Conservation (phyloP, 139 green algal species). For the Bryopsis sp. region DNA sequence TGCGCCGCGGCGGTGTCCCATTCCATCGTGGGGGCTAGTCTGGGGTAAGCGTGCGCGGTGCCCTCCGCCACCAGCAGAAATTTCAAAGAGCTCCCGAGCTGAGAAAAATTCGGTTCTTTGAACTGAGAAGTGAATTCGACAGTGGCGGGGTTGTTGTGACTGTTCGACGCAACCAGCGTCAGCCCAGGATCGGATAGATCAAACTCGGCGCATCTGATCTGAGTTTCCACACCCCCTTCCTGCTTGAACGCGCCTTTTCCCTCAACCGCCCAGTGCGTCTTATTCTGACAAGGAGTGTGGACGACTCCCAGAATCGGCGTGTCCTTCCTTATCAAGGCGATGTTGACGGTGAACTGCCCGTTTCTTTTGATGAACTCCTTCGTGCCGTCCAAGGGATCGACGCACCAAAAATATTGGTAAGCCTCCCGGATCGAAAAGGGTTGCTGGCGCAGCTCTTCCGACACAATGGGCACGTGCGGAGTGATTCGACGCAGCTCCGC, state of each 20-base stretch:
- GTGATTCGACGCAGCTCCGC: slow-evolving; percentile 34
- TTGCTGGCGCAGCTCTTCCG: slow-evolving; percentile 65
- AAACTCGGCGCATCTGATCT: slow-evolving; percentile 23
- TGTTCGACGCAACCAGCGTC: slow-evolving; percentile 39
- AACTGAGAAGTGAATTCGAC: slow-evolving; percentile 63
- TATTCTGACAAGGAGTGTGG: slow-evolving; percentile 50
- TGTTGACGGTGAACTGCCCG: slow-evolving; percentile 84
- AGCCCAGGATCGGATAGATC: slow-evolving; percentile 22
- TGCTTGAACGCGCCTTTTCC: slow-evolving; percentile 61
- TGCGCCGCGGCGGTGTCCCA: slow-evolving; percentile 83
- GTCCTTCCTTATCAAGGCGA: slow-evolving; percentile 49
- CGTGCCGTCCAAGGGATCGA: slow-evolving; percentile 83
- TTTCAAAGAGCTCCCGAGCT: slow-evolving; percentile 73
- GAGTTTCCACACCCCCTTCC: slow-evolving; percentile 15
- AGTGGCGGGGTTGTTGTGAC: slow-evolving; percentile 51
- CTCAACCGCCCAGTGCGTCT: slow-evolving; percentile 53
- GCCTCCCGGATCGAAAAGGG: slow-evolving; percentile 55
- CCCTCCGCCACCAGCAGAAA: slow-evolving; percentile 79
- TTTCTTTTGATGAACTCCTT: slow-evolving; percentile 91
- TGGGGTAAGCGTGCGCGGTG: slow-evolving; percentile 68
- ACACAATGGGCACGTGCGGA: slow-evolving; percentile 79
- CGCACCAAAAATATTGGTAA: slow-evolving; percentile 71
- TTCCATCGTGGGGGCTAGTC: slow-evolving; percentile 55
- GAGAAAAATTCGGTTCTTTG: slow-evolving; percentile 47
- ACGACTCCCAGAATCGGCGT: slow-evolving; percentile 73